Evolutionary conservation across 1,284 basidiomycete genomes (phyloP), one percentile per base, ranked within the genome.

Genomic region (Marasmius sp.): DNA sequence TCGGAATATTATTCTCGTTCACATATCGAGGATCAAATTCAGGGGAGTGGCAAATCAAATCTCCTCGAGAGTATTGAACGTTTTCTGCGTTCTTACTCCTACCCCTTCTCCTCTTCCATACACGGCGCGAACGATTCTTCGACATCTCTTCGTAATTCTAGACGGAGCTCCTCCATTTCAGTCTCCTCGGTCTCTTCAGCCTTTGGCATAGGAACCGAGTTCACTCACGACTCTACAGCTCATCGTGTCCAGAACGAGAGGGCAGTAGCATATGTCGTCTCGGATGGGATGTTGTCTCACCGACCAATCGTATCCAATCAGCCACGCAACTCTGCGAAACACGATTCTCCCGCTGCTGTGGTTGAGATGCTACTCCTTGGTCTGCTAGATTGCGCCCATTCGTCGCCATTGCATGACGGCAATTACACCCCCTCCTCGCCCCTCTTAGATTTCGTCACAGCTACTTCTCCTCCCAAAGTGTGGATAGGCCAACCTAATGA

Each of bases 21-120:
- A 33, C 34, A 27, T 16, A 16, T 51, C 16, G 50, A 27, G 14
- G 33, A 7, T 51, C 50, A 16, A 27, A 27, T 16, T 14, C 50
- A 51, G 50, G 50, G 16, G 50, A 33, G 11, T 33, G 34, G n/a
- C 27, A 57, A 59, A 38, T 54, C 60, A 6, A 61, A 57, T n/a
- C 41, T 61, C 20, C 56, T 57, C 12, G 11, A 61, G 37, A 61
- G 27, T 33, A 61, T 57, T n/a, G 60, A 61, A 33, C 60, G 49
- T 9, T 61, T 61, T 36, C 43, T 61, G 12, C 16, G 41, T 9
- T 57, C 53, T 7, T 61, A 58, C 38, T 34, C 54, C 7, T 61
- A 61, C 39, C 60, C 18, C 16, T n/a, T n/a, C 8, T 14, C 16
- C 16, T 8, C 18, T 11, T 16, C 7, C 20, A 6, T 7, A 3